Conservation (phyloP, 495 filamentous ascomycete species). For the Articulospora tetracladia region DNA sequence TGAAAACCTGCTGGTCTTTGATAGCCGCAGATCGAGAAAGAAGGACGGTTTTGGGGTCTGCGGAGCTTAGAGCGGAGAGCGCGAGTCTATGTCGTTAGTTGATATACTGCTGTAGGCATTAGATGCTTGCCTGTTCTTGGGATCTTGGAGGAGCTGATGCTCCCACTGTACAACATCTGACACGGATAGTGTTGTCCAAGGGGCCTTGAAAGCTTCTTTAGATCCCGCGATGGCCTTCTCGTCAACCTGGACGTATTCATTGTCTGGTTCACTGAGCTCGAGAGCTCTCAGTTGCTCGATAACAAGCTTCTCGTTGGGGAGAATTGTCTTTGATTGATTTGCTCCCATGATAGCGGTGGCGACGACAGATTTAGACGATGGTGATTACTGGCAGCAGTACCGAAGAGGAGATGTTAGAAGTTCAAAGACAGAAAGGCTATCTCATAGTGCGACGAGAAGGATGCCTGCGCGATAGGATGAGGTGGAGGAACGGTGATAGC, state of each 20-base stretch:
- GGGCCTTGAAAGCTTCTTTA: slow-evolving; percentile 19
- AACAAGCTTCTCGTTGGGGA: slow-evolving; percentile 37
- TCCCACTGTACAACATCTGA: slow-evolving; percentile 50
- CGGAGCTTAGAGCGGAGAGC: slow-evolving; percentile 58
- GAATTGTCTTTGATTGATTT: slow-evolving; percentile 38
- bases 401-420: not conserved
- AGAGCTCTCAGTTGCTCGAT: slow-evolving; percentile 38
- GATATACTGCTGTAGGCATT: not conserved
- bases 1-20: slow-evolving; percentile 74
- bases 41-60: slow-evolving; percentile 50
- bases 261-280: slow-evolving; percentile 29
- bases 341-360: slow-evolving; percentile 40
- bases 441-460: not conserved
- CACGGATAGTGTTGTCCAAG: slow-evolving; percentile 38
- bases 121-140: slow-evolving; percentile 51
- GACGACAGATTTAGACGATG: not conserved
- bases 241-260: slow-evolving; percentile 47
- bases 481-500: not conserved
- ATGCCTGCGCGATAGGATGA: not conserved
- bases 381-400: not conserved
- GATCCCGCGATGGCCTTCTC: slow-evolving; percentile 22
- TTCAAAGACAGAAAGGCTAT: not conserved
- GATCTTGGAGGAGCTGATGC: slow-evolving; percentile 55
- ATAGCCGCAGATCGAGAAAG: slow-evolving; percentile 51
- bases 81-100: slow-evolving; percentile 46